Evolutionary conservation across 495 filamentous ascomycete species (phyloP), one percentile per base, ranked within the genome.

Genomic region (Cryomyces minteri): DNA sequence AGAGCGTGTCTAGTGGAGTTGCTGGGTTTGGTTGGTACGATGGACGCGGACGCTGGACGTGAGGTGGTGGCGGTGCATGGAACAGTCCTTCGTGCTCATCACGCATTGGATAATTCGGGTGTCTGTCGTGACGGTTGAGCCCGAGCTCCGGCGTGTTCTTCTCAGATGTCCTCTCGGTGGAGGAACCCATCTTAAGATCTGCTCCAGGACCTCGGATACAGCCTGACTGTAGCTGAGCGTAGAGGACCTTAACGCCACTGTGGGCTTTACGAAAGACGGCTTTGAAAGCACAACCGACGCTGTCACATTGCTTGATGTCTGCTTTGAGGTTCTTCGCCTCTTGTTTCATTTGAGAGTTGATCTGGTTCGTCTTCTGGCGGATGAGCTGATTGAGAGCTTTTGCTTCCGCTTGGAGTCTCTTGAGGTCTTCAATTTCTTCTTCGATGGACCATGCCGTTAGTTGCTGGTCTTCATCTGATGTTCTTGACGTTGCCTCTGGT

Each of bases 291-390:
- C 62, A 66, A 9, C 48, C 32, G 32, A 66, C 28, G 32, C 50
- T 60, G 45, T 64, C 58, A 46, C 63, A 66, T 32, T 59, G 50
- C 34, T 58, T 41, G 12, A 65, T 39, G 29, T 61, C 51, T 37
- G 58, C 42, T 32, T 48, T 49, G 6, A 63, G 49, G 32, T 37
- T 47, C 9, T 45, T 39, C 6, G 54, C 43, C 41, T 61, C 52
- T 18, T 49, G 7, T 37, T 51, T 43, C 3, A 58, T 47, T 12
- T 58, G 47, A 7, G 43, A 34, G 10, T 49, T 43, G 41, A 62
- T 48, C 10, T 48, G 40, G 11, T 54, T 41, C 48, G 56, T 52
- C 53, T 58, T 56, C 4, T 48, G 44, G 10, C 40, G 25, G 39
- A 62, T 58, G 4, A 40, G 48, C 7, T 41, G 28, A 10, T 58